Evolutionary conservation across 768 basidiomycete genomes (phyloP).

Genomic region (Suillus sp.): DNA sequence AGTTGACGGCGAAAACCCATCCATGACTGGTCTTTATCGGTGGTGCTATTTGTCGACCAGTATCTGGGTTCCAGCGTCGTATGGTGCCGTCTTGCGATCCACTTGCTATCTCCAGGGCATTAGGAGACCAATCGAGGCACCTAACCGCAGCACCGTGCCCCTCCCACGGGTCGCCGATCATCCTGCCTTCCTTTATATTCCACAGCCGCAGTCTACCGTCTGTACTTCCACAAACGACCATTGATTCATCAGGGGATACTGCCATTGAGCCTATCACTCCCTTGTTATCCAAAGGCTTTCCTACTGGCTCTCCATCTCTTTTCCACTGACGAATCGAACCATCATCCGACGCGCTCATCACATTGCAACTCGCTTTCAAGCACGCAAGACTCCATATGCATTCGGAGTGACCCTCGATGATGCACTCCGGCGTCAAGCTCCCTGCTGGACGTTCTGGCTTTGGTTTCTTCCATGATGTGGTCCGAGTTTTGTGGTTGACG

Average conservation of each 20-base stretch:
- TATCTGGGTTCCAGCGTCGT: conserved; percentile 17
- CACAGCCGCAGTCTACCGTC: neutral
- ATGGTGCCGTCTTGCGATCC: conserved; percentile 6
- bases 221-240: neutral
- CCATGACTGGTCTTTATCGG: neutral
- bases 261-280: neutral
- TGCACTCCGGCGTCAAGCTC: neutral
- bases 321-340: neutral
- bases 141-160: neutral
- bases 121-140: conserved; percentile 17
- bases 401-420: neutral
- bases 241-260: neutral
- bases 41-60: neutral
- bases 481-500: neutral
- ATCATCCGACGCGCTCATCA: neutral
- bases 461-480: neutral
- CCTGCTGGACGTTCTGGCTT: neutral
- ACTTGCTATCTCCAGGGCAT: conserved; percentile 18
- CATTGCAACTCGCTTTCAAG: neutral
- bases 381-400: neutral
- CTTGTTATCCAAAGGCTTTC: neutral
- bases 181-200: neutral
- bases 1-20: neutral
- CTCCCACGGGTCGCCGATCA: neutral
- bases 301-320: neutral